Percentiles rank a stretch among this genome's conserved stretches.
Conservation (phyloP, 441 rosid species). For the Macaranga tanarius region DNA sequence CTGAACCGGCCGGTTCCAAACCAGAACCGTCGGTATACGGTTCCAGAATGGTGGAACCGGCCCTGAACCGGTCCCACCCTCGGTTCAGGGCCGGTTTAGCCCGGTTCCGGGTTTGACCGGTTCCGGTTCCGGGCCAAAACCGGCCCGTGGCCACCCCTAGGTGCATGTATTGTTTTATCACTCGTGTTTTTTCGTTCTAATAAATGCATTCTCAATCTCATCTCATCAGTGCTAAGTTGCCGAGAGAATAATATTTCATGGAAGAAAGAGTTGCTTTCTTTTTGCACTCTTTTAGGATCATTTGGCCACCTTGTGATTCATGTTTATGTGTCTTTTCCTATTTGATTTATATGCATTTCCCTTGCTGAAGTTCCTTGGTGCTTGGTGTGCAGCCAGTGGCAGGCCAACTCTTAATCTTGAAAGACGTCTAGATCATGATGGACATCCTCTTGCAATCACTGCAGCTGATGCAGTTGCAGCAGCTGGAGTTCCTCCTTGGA, state of each 20-base stretch:
- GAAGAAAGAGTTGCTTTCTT: background rate
- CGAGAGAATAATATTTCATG: background rate
- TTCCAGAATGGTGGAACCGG: too few relatives aligned
- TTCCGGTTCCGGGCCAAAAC: too few relatives aligned
- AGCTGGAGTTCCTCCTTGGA: constrained; percentile 94
- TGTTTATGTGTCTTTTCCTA: constrained; percentile 8
- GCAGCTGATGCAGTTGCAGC: constrained; percentile 80
- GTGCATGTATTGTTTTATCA: background rate
- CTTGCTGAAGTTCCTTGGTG: constrained; percentile 32
- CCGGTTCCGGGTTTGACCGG: too few relatives aligned
- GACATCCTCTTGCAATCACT: constrained; percentile 89
- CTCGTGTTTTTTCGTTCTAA: background rate
- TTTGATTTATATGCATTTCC: constrained; percentile 19
- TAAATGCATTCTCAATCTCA: constrained; percentile 1
- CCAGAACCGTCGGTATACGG: too few relatives aligned
- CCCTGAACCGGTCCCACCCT: too few relatives aligned
- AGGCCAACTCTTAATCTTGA: constrained; percentile 90
- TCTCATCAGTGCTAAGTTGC: background rate
- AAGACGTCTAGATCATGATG: constrained; percentile 91
- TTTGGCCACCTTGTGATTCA: constrained; percentile 1
- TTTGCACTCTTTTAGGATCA: background rate
- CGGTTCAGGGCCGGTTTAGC: too few relatives aligned
- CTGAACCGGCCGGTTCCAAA: too few relatives aligned
- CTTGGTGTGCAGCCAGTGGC: constrained; percentile 62
- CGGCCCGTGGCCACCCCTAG: too few relatives aligned